Evolutionary conservation across 352 stramenopile species (phyloP), one percentile per base, ranked within the genome.

Genomic region (Pythium sukuiense): DNA sequence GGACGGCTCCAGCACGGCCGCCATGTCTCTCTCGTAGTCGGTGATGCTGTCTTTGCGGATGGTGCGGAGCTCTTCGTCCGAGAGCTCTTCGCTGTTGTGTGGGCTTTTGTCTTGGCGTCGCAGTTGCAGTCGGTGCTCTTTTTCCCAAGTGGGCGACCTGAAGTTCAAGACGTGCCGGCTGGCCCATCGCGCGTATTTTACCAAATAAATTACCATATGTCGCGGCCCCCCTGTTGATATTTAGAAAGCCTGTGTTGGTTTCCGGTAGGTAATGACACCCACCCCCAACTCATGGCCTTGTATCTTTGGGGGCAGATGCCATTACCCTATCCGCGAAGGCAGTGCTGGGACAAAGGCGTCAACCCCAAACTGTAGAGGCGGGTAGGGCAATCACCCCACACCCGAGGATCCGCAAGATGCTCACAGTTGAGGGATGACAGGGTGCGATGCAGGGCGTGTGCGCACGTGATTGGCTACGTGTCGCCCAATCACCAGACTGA

Each of bases 91-190:
- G 16, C 32, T 35, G 32, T 5, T 35, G 48, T 35, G 8, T 8
- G 48, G 20, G 27, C 16, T 32, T 32, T 33, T 12, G 16, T 16
- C 4, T 16, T 18, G 16, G 18, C 7, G 6, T n/a, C 11, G 13
- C 14, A 24, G 8, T 46, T 5, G 14, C 24, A 16, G 24, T 62
- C 35, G n/a, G 18, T 48, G 29, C 45, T 58, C 71, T 80, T 88
- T 86, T 90, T 90, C 72, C 72, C 75, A 75, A 90, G 64, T 90
- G 81, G 84, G 63, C 67, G 58, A 59, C 41, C 39, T 55, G 64
- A 76, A 76, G 69, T 79, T 75, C 72, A 79, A 76, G 69, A 67
- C 45, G 7, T 20, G n/a, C 18, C 26, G 20, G 62, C 53, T 30
- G 48, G 35, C 27, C 46, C 41, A 53, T n/a, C 5, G 39, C 27